Evolutionary conservation across 352 stramenopile species (phyloP).

Genomic region (Globisporangium canariense): DNA sequence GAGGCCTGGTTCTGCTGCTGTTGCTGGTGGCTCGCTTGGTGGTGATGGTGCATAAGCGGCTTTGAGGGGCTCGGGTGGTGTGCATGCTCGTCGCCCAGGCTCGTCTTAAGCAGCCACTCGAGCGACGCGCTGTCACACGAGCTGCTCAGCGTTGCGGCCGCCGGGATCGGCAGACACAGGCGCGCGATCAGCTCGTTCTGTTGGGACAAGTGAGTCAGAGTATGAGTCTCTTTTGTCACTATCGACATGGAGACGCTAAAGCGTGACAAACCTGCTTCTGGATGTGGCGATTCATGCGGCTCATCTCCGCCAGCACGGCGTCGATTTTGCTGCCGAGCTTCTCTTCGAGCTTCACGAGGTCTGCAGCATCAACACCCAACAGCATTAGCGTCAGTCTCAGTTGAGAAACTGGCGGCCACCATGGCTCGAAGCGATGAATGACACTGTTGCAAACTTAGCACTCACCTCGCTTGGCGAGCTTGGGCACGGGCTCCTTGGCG

Average conservation of each 20-base stretch:
- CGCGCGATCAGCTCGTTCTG: conserved; percentile 37
- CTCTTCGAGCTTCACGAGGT: conserved; percentile 60
- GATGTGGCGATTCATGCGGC: conserved; percentile 51
- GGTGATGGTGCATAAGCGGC: neutral
- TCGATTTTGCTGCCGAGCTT: conserved; percentile 53
- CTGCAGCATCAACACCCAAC: conserved; percentile 19
- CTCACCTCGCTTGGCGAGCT: conserved; percentile 62
- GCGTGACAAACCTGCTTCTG: conserved; percentile 48
- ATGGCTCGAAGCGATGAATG: too few relatives aligned
- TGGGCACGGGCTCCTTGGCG: conserved; percentile 48
- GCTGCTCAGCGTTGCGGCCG: conserved; percentile 9
- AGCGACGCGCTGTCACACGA: conserved; percentile 36
- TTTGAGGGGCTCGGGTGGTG: neutral
- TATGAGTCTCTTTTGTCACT: too few relatives aligned
- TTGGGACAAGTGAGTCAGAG: neutral
- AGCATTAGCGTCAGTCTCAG: neutral
- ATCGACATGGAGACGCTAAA: neutral
- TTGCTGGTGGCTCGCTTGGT: conserved; percentile 10
- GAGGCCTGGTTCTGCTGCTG: neutral
- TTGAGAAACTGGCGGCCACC: neutral
- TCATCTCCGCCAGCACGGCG: conserved; percentile 46
- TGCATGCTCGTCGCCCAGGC: conserved; percentile 37
- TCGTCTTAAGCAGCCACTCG: conserved; percentile 62
- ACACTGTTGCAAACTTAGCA: neutral
- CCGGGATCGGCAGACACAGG: conserved; percentile 15